Conservation (phyloP, 108 stramenopile species). For the Craspedostauros australis region DNA sequence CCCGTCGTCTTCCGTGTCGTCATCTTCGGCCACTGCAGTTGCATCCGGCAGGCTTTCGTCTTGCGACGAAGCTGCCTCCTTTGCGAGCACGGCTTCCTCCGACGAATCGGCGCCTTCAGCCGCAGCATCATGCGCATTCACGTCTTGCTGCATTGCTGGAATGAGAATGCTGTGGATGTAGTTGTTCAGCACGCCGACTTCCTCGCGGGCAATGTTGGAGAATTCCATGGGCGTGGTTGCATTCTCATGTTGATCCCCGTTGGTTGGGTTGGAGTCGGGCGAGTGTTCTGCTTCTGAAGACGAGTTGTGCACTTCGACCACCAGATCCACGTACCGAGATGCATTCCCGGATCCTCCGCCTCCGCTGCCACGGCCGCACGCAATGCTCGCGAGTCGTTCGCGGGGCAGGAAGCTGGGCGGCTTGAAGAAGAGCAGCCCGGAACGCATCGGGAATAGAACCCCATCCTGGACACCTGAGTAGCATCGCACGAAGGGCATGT, state of each 20-base stretch:
- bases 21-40: conserved; percentile 2
- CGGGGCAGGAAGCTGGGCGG: conserved; percentile 70
- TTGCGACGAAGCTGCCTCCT: too few relatives aligned
- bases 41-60: conserved; percentile 11
- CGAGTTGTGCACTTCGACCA: conserved; percentile 11
- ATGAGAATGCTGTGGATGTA: conserved; percentile 69
- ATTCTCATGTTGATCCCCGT: conserved; percentile 2
- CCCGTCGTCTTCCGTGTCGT: conserved; percentile 16
- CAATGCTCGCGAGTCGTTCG: conserved; percentile 44
- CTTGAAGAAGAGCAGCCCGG: conserved; percentile 80
- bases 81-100: too few relatives aligned
- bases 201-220: conserved; percentile 71
- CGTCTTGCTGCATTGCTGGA: conserved; percentile 66
- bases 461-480: conserved; percentile 76
- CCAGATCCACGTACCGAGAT: conserved; percentile 67
- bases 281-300: neutral
- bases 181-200: conserved; percentile 49
- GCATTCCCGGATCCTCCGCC: conserved; percentile 13
- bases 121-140: neutral
- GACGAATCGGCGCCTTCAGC: neutral
- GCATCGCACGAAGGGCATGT: conserved; percentile 75
- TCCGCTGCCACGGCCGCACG: conserved; percentile 62
- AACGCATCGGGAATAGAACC: conserved; percentile 56
- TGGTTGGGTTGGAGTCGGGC: neutral
- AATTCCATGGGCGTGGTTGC: conserved; percentile 46